phyloP scores from a whole-genome alignment of 2,329 filamentous ascomycete species.

The Pseudovirgaria hyperparasitica region DNA sequence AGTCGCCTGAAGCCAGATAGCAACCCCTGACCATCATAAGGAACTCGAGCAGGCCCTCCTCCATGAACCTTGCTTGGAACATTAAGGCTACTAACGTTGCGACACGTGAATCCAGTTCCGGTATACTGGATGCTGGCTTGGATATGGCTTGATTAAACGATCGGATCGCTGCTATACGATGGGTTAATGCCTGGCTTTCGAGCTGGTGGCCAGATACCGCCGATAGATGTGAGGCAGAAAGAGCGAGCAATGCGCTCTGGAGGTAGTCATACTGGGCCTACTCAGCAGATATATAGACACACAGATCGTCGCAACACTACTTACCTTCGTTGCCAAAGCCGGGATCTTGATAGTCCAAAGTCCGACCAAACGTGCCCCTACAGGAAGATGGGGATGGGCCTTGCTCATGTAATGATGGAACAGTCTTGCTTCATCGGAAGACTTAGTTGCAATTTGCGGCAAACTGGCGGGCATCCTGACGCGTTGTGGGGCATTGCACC shows the following conservation, averaged over 20 bases:
- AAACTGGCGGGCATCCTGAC: too few relatives aligned
- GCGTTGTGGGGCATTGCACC: too few relatives aligned
- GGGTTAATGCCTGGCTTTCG: conserved; percentile 45
- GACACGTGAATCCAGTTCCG: conserved; percentile 24
- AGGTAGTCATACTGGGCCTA: conserved; percentile 47
- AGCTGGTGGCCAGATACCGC: conserved; percentile 37
- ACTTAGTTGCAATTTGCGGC: too few relatives aligned
- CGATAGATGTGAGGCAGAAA: conserved; percentile 54
- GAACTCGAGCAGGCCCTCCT: conserved; percentile 24
- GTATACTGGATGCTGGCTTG: conserved; percentile 16
- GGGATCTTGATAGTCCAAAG: conserved; percentile 58
- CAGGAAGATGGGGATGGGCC: conserved; percentile 51
- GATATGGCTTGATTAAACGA: conserved; percentile 25
- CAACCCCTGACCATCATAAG: conserved; percentile 26
- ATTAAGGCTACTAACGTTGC: conserved; percentile 22
- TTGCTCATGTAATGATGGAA: conserved; percentile 54
- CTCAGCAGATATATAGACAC: too few relatives aligned
- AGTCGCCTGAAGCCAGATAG: conserved; percentile 19
- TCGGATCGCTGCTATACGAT: conserved; percentile 53
- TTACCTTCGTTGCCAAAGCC: conserved; percentile 52
- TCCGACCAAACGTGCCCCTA: conserved; percentile 51
- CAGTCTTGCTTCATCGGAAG: conserved; percentile 56
- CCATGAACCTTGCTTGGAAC: conserved; percentile 25
- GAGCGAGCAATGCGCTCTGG: conserved; percentile 58
- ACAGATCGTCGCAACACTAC: too few relatives aligned